A percentile compares a stretch with the other conserved stretches of the same genome.
Evolutionary conservation across 176 grass and related monocot genomes (phyloP).

Genomic region (Canna indica): DNA sequence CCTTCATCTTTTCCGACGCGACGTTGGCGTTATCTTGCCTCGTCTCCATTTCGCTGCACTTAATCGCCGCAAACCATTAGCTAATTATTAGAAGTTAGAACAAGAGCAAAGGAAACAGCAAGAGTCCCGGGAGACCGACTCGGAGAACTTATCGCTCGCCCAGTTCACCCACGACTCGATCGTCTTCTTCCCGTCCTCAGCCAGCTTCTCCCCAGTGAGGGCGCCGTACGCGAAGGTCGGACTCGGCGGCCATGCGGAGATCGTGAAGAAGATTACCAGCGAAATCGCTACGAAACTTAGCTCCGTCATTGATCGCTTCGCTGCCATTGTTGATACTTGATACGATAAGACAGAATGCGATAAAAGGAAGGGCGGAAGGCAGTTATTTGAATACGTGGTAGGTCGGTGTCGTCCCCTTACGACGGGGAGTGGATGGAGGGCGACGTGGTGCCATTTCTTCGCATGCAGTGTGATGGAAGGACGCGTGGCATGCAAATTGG

Average conservation of each 20-base stretch:
- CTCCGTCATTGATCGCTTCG: background rate
- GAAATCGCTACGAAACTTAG: background rate
- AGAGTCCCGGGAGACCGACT: background rate
- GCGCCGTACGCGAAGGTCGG: background rate
- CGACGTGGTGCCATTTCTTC: background rate
- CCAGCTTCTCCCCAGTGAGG: background rate
- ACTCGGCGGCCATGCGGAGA: background rate
- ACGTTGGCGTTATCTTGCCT: background rate
- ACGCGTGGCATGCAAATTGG: background rate
- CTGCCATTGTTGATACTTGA: background rate
- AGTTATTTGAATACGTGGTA: background rate
- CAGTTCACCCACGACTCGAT: background rate
- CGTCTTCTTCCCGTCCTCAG: background rate
- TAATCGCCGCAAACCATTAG: no score
- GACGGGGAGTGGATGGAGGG: background rate
- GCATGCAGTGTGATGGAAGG: background rate
- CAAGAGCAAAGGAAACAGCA: background rate
- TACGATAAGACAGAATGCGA: background rate
- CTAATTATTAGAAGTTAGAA: background rate
- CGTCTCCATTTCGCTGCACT: background rate
- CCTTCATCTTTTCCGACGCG: slow-evolving; percentile 1
- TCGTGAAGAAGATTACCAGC: background rate
- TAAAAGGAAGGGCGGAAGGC: background rate
- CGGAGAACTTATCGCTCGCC: slow-evolving; percentile 1
- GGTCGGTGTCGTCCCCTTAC: background rate